These are phyloP conservation scores for Fusarium sp. DNA, from an alignment of 2,329 filamentous ascomycete species.

Conservation along the genomic window DNA sequence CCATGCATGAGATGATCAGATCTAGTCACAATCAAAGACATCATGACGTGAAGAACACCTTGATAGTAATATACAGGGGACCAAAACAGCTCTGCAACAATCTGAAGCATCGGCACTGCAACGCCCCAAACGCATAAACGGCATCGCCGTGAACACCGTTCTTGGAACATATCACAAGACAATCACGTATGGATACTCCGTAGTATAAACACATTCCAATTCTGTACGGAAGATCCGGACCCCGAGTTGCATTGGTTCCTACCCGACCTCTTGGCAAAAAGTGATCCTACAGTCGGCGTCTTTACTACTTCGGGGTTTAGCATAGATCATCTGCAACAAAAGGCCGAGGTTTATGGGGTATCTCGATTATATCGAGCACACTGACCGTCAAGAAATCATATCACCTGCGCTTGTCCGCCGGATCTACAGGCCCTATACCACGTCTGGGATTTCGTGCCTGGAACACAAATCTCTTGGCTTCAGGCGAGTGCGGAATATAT, in stretches of 20 bases:
- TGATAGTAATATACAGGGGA: not conserved
- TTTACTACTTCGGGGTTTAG: not conserved
- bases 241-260: not conserved
- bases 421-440: not conserved
- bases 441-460: not conserved
- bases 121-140: not conserved
- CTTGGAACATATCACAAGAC: no score
- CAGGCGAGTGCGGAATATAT: not conserved
- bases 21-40: not conserved
- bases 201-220: not conserved
- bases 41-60: not conserved
- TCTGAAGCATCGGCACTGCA: not conserved
- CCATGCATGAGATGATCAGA: not conserved
- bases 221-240: not conserved
- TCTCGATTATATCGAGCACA: not conserved
- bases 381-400: not conserved
- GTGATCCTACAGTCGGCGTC: not conserved
- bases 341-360: not conserved
- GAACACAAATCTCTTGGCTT: conserved; percentile 1
- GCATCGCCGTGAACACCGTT: not conserved
- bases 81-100: not conserved
- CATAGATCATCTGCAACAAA: no score
- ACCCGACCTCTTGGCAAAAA: not conserved
- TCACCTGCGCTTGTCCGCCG: not conserved
- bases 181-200: no score